These are phyloP conservation scores for Arthrobotrys sphaeroides DNA, from an alignment of 2,329 filamentous ascomycete genomes.

Conservation along the genomic window DNA sequence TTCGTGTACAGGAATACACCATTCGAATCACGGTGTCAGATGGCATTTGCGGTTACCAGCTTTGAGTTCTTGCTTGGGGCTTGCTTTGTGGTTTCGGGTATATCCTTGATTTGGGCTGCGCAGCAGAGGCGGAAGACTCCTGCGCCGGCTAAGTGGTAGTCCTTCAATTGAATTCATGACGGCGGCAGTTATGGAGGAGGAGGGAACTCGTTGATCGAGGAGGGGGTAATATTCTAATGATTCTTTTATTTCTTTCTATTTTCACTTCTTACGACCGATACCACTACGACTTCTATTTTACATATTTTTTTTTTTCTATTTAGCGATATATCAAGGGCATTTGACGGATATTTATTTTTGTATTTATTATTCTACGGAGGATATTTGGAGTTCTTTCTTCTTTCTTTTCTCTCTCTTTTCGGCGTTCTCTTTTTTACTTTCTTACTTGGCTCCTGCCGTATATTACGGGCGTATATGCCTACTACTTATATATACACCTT, in stretches of 20 bases:
- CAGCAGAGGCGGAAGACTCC: slow-evolving; percentile 32
- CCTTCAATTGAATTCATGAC: too few species aligned
- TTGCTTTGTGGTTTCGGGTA: slow-evolving; percentile 28
- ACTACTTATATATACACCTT: too few species aligned
- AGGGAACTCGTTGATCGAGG: slow-evolving; percentile 5
- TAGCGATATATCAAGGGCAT: neutral
- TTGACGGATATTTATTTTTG: neutral
- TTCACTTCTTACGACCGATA: neutral
- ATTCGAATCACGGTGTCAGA: slow-evolving; percentile 46
- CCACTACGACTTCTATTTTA: neutral
- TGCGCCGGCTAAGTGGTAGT: slow-evolving; percentile 33
- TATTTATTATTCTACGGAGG: too few species aligned
- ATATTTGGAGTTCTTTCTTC: neutral
- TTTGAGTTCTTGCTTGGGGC: slow-evolving; percentile 41
- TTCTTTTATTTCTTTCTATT: neutral
- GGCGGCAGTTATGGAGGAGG: neutral
- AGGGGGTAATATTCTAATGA: neutral
- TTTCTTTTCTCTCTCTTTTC: neutral
- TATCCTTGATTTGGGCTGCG: slow-evolving; percentile 24
- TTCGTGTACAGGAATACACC: slow-evolving; percentile 40
- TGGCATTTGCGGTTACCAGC: slow-evolving; percentile 43
- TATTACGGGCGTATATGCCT: too few species aligned
- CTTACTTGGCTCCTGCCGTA: neutral
- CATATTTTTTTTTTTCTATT: neutral
- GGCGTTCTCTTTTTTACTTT: neutral